Base-by-base conservation (phyloP, 768 basidiomycete species). In the Auricularia heimuer region DNA sequence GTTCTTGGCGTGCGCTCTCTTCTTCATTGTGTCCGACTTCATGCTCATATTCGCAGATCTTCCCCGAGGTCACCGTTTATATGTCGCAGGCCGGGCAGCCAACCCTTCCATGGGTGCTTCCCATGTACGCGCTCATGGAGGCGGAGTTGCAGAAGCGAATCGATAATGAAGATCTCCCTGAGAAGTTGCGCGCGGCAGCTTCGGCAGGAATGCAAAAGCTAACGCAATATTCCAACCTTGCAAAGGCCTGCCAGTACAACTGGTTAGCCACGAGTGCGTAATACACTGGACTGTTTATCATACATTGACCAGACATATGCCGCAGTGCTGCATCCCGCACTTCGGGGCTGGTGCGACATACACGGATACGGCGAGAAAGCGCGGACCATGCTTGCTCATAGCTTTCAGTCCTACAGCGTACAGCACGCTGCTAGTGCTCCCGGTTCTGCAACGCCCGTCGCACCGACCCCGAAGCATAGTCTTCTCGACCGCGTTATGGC, bases 21-120 rank as follows among this genome's bases (percentile, higher is more conserved):
- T 33, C 4, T 21, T 2, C 1, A 3, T 51, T 3, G 8, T 1
- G 1, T 51, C 16, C 4, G 1, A 18, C 29, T 24, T 29, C 16
- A 54, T 3, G 34, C 36, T 54, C 54, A 54, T n/a, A n/a, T 45
- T 11, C 61, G 33, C 65, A 76, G 74, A 66, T 70, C n/a, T 76
- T 77, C 63, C 73, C 73, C 4, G 39, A 74, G 18, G 71, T 72
- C 2, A 77, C 73, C 2, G 45, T 68, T 11, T 66, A 69, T 44
- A 73, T 77, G 70, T 76, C 73, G 6, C 64, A 56, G 4, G 56
- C 67, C 18, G 63, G 54, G 2, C 66, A 56, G 14, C 74, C 74
- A 4, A 76, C 76, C 7, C 67, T 76, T 37, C 73, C 75, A 4
- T 75, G 66, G 47, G 73, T 74, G 3, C 68, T 77, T 35, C 75